These are phyloP conservation scores for Elsinoe fawcettii DNA, from an alignment of 2,329 filamentous ascomycete genomes.

Conservation along the genomic window DNA sequence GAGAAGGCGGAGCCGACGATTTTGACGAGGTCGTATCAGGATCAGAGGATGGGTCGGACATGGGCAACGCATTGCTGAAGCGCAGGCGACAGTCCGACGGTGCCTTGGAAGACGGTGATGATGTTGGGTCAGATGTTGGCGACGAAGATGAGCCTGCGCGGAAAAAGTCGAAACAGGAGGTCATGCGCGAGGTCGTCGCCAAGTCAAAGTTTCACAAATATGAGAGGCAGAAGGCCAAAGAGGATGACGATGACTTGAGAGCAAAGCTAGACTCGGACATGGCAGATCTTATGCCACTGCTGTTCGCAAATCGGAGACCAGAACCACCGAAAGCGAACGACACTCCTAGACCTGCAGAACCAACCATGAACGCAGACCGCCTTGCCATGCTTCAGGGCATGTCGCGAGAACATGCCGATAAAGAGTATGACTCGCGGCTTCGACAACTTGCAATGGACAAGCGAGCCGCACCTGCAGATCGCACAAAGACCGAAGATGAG, in stretches of 20 bases:
- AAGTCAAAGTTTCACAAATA: slow-evolving; percentile 96
- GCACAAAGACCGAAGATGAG: slow-evolving; percentile 88
- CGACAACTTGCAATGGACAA: slow-evolving; percentile 77
- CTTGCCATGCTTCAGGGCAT: slow-evolving; percentile 52
- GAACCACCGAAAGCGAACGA: slow-evolving; percentile 27
- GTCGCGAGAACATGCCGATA: slow-evolving; percentile 63
- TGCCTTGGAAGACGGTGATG: slow-evolving; percentile 47
- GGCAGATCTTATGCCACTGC: slow-evolving; percentile 63
- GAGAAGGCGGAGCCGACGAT: slow-evolving; percentile 42
- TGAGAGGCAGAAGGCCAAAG: slow-evolving; percentile 84
- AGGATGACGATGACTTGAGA: slow-evolving; percentile 83
- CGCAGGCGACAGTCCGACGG: slow-evolving; percentile 35
- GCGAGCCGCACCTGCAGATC: slow-evolving; percentile 74
- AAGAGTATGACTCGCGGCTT: slow-evolving; percentile 78
- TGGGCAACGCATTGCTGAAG: slow-evolving; percentile 34
- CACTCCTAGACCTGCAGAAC: slow-evolving; percentile 20
- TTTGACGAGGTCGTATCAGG: slow-evolving; percentile 37
- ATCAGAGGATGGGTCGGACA: slow-evolving; percentile 31
- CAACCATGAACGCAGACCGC: slow-evolving; percentile 52
- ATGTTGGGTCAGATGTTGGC: slow-evolving; percentile 37
- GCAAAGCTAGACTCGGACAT: slow-evolving; percentile 79
- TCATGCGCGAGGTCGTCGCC: slow-evolving; percentile 95
- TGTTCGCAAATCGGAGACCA: slow-evolving; percentile 50
- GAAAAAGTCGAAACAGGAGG: slow-evolving; percentile 92
- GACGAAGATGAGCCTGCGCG: slow-evolving; percentile 58